Base-by-base conservation (phyloP, 179 eudicot genomes). In the Beta corolliflora region DNA sequence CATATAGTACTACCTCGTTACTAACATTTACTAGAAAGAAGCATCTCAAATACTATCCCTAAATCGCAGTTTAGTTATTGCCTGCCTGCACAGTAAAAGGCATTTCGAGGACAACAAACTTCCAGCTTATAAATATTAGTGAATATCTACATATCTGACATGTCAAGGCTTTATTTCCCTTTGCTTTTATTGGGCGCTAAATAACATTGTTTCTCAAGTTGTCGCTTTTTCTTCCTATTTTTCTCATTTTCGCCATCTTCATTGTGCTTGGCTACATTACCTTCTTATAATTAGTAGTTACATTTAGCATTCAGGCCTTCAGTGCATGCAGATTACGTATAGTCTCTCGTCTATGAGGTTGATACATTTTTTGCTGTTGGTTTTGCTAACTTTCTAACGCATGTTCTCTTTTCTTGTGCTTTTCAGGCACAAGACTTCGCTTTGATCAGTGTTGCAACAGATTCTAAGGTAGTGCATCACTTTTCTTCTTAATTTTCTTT, bases 351-450 rank as follows among this genome's bases (percentile, higher is more conserved):
- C 46, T 54, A 21, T 72, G 46, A 16, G 41, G 63, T 12, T 16
- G n/a, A 73, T 73, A n/a, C 31, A 29, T 25, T 70, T 44, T 23
- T 53, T 64, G 74, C 79, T 65, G 56, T 23, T 73, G n/a, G 11
- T 16, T 67, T 23, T 44, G 46, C 19, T 66, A 15, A 36, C 25
- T 5, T 7, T 73, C 46, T 70, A 12, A 81, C 59, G 78, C 58
- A 75, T 68, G 48, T 29, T n/a, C 73, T 67, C 23, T 77, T 50
- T 71, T 50, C 75, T 89, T 80, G 50, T 66, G 79, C 71, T 65
- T 81, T 85, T 58, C 92, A 93, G 97, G 89, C 91, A 91, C 87
- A 90, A 85, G 83, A 77, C 88, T 63, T 91, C 95, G 63, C 91
- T 77, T 77, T 93, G 85, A 88, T 88, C 76, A 91, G 92, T 91